Evolutionary conservation across 2,329 filamentous ascomycete genomes (phyloP), one percentile per base, ranked within the genome.

Genomic region (Sarocladium strictum): DNA sequence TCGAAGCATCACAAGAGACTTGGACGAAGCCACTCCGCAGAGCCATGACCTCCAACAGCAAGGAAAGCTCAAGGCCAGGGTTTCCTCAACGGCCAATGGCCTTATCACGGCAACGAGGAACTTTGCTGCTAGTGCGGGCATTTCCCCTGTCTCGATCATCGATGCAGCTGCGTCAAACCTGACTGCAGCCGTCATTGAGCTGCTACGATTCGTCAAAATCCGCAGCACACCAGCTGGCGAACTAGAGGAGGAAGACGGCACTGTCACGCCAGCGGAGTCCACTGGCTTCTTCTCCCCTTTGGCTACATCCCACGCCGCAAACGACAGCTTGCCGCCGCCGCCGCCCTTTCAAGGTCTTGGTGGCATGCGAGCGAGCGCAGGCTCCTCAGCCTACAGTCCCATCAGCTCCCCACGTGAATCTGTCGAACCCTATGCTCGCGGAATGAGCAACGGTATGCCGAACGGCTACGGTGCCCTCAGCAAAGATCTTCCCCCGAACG

Each of bases 31-130:
- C 12, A 69, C 74, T 10, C 69, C 76, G 2, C 78, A 72, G 33
- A 69, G 76, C 1, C 78, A 72, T 33, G 79, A 82, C 58, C 80
- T 80, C 33, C 80, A 83, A 59, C 76, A 86, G 58, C 83, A 84
- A 59, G 74, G 77, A 26, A 90, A 86, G 68, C 78, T 95, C 57
- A 95, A 90, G 70, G 80, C 83, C 51, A 86, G 87, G 56, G 87
- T 97, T 2, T 95, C 91, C n/a, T 87, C 87, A 2, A 96, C 93
- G 1, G 92, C 94, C 50, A 97, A 97, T 76, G 94, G 93, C 65
- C 77, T 99, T 56, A 97, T 97, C 64, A 97, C 93, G 2, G 90
- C 93, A 1, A 87, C 90, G 32, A 96, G 95, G 74, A 96, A 96
- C 65, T 96, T 94, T 68, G 86, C 89, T 32, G 80, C 83, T 11